Percentiles rank a stretch among this genome's conserved stretches.
phyloP scores from a whole-genome alignment of 768 basidiomycete species.

The Clavulina sp. region DNA sequence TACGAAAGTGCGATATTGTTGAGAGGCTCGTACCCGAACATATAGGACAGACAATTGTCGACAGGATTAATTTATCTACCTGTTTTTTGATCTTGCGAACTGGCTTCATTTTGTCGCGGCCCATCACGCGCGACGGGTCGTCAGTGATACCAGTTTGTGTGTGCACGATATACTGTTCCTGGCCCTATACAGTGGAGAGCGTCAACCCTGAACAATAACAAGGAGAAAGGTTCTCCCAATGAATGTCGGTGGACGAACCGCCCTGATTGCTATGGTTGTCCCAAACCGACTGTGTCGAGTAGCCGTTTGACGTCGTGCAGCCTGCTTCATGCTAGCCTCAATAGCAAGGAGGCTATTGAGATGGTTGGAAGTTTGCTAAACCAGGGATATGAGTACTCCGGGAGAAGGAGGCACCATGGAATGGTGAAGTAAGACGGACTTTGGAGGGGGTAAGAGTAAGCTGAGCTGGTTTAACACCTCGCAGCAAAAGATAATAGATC shows the following conservation, averaged over 20 bases:
- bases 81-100: constrained; percentile 31
- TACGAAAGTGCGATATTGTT: neutral
- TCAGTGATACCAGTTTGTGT: constrained; percentile 61
- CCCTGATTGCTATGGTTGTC: constrained; percentile 72
- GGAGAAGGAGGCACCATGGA: constrained; percentile 13
- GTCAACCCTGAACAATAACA: neutral
- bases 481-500: constrained; percentile 79
- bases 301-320: constrained; percentile 34
- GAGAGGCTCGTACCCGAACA: too few relatives aligned
- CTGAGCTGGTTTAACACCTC: constrained; percentile 51
- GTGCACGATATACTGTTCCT: constrained; percentile 45
- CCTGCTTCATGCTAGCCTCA: constrained; percentile 50
- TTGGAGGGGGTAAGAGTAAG: constrained; percentile 18
- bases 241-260: too few relatives aligned
- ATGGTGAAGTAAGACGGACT: constrained; percentile 32
- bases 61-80: neutral
- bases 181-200: constrained; percentile 15
- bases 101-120: constrained; percentile 45
- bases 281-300: constrained; percentile 94
- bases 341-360: constrained; percentile 59
- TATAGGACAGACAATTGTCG: neutral
- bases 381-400: too few relatives aligned
- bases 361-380: constrained; percentile 22
- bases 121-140: constrained; percentile 53
- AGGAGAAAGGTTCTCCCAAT: neutral